These are phyloP conservation scores for Solanum chacoense DNA, from an alignment of 305 asterid genomes.

Conservation along the genomic window DNA sequence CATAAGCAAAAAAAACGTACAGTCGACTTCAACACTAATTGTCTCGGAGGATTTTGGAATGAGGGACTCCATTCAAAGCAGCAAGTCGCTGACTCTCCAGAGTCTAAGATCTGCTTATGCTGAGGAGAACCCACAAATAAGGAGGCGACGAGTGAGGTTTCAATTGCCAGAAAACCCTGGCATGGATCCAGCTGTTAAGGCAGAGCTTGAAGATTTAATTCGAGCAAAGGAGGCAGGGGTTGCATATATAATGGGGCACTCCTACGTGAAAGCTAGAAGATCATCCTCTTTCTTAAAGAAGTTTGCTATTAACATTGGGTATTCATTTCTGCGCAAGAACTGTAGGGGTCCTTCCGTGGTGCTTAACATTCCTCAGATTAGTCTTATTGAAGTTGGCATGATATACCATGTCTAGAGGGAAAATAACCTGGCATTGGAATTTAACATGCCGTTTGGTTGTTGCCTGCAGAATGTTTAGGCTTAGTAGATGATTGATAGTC, in stretches of 20 bases:
- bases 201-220: constrained; percentile 67
- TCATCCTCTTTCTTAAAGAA: constrained; percentile 67
- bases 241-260: constrained; percentile 91
- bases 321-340: constrained; percentile 84
- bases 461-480: not conserved
- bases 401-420: constrained; percentile 60
- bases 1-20: constrained; percentile 41
- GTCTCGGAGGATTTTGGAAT: constrained; percentile 29
- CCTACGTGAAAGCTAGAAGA: constrained; percentile 75
- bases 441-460: not conserved
- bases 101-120: constrained; percentile 65
- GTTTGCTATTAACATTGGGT: constrained; percentile 69
- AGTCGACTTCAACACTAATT: constrained; percentile 35
- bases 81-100: constrained; percentile 64
- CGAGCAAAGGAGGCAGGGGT: constrained; percentile 92
- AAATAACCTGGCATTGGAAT: not conserved
- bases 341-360: constrained; percentile 93
- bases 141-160: constrained; percentile 72
- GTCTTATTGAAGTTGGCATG: constrained; percentile 94
- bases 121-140: constrained; percentile 63
- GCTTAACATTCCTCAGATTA: constrained; percentile 85
- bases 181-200: constrained; percentile 59
- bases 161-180: constrained; percentile 49
- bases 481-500: not conserved
- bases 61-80: constrained; percentile 41